These are phyloP conservation scores for Diutina ranongensis DNA, from an alignment of 1,139 yeast genomes.

Conservation along the genomic window DNA sequence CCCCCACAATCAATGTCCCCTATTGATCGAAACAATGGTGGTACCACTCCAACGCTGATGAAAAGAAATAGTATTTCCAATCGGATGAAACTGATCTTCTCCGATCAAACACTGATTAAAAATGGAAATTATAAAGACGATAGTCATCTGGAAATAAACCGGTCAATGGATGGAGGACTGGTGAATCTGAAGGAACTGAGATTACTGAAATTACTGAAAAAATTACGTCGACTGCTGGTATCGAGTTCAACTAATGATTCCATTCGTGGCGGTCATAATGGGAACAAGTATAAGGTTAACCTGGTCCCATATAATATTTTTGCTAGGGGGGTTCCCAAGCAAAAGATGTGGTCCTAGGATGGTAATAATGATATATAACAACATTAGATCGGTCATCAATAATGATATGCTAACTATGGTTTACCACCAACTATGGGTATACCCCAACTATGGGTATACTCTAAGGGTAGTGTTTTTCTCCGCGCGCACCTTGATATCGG, in stretches of 20 bases:
- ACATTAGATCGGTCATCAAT: too few species aligned
- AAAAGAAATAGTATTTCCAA: background rate
- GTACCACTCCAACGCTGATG: background rate
- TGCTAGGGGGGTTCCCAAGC: constrained; percentile 2
- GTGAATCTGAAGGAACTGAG: constrained; percentile 1
- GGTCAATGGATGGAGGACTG: too few species aligned
- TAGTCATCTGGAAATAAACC: too few species aligned
- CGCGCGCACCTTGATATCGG: too few species aligned
- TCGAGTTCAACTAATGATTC: background rate
- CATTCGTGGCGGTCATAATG: background rate
- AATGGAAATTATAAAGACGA: background rate
- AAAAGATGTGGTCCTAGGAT: constrained; percentile 2
- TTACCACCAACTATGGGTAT: constrained; percentile 1
- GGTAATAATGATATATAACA: too few species aligned
- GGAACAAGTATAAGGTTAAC: constrained; percentile 3
- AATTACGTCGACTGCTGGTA: constrained; percentile 1
- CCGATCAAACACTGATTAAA: background rate
- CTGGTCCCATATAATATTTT: constrained; percentile 3
- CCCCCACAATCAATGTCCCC: too few species aligned
- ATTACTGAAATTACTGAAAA: background rate
- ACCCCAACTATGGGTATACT: background rate
- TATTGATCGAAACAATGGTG: background rate
- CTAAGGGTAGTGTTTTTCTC: background rate
- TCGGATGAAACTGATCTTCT: background rate
- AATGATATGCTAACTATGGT: too few species aligned